phyloP scores from a whole-genome alignment of 352 stramenopile species.

The Phytophthora gonapodyides region DNA sequence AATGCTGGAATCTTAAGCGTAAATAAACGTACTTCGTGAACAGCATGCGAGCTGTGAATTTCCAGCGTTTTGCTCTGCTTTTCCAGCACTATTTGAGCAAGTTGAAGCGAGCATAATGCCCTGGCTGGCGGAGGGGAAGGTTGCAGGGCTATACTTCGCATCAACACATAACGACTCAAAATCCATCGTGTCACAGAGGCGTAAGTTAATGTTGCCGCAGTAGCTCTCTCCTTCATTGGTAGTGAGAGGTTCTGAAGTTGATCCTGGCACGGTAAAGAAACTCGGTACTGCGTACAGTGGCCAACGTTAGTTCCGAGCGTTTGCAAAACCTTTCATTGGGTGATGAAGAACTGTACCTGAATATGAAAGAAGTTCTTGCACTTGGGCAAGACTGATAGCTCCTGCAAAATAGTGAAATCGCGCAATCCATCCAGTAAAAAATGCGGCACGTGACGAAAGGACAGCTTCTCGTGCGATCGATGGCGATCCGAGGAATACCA shows the following conservation, averaged over 20 bases:
- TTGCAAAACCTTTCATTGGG: not conserved
- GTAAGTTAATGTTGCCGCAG: slow-evolving; percentile 33
- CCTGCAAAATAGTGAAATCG: slow-evolving; percentile 51
- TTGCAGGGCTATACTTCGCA: slow-evolving; percentile 7
- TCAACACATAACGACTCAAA: slow-evolving; percentile 43
- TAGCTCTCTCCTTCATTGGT: slow-evolving; percentile 18
- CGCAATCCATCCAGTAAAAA: slow-evolving; percentile 52
- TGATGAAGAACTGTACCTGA: slow-evolving; percentile 40
- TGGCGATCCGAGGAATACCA: not conserved
- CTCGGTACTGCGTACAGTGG: slow-evolving; percentile 16
- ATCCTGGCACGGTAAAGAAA: slow-evolving; percentile 15
- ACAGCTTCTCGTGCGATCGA: slow-evolving; percentile 24
- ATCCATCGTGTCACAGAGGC: slow-evolving; percentile 48
- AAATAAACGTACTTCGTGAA: slow-evolving; percentile 35
- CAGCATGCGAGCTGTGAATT: slow-evolving; percentile 47
- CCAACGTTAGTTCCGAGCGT: not conserved
- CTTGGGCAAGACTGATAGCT: slow-evolving; percentile 39
- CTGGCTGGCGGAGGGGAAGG: slow-evolving; percentile 29
- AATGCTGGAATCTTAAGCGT: slow-evolving; percentile 1
- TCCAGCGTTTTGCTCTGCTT: slow-evolving; percentile 32
- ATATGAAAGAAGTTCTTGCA: slow-evolving; percentile 42
- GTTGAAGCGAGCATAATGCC: not conserved
- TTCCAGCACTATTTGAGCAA: slow-evolving; percentile 16
- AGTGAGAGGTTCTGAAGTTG: not conserved
- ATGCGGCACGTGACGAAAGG: slow-evolving; percentile 24